A percentile compares a stretch with the other conserved stretches of the same genome.
phyloP scores from a whole-genome alignment of 2,329 filamentous ascomycete genomes.

The Thielaviopsis musarum region DNA sequence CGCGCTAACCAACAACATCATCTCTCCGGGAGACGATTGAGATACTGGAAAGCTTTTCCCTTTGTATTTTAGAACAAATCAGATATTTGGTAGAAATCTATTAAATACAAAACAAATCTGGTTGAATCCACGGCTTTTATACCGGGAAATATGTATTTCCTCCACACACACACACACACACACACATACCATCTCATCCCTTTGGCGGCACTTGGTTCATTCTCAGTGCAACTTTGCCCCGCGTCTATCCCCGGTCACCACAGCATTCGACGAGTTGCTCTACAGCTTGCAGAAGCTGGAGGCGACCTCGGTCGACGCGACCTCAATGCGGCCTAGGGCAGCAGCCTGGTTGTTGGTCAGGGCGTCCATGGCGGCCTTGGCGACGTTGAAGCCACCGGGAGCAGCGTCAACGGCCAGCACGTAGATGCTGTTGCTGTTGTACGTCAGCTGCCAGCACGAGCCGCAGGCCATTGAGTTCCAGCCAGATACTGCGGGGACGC shows the following conservation, averaged over 20 bases:
- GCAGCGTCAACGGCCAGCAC: slow-evolving; percentile 39
- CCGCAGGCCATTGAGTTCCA: slow-evolving; percentile 44
- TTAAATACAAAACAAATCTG: not conserved
- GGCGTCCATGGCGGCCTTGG: slow-evolving; percentile 35
- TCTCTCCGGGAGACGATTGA: slow-evolving; percentile 35
- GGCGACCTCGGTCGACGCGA: slow-evolving; percentile 27
- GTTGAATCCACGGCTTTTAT: not conserved
- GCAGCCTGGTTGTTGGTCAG: slow-evolving; percentile 35
- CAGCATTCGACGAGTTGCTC: not conserved
- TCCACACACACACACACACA: too few relatives aligned
- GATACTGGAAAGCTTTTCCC: too few relatives aligned
- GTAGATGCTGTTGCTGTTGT: slow-evolving; percentile 33
- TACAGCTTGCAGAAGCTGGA: slow-evolving; percentile 27
- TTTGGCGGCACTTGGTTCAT: not conserved
- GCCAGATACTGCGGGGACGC: slow-evolving; percentile 30
- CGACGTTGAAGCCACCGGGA: slow-evolving; percentile 36
- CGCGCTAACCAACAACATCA: too few relatives aligned
- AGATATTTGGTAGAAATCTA: not conserved
- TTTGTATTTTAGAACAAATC: too few relatives aligned
- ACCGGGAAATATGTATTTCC: not conserved
- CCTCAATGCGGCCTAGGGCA: slow-evolving; percentile 35
- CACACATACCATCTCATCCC: not conserved
- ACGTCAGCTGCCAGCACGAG: slow-evolving; percentile 39
- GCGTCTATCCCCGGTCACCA: not conserved
- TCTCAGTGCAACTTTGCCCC: not conserved